phyloP scores from a whole-genome alignment of 208 protist genomes.

The Herpetomonas samuelpessoai region DNA sequence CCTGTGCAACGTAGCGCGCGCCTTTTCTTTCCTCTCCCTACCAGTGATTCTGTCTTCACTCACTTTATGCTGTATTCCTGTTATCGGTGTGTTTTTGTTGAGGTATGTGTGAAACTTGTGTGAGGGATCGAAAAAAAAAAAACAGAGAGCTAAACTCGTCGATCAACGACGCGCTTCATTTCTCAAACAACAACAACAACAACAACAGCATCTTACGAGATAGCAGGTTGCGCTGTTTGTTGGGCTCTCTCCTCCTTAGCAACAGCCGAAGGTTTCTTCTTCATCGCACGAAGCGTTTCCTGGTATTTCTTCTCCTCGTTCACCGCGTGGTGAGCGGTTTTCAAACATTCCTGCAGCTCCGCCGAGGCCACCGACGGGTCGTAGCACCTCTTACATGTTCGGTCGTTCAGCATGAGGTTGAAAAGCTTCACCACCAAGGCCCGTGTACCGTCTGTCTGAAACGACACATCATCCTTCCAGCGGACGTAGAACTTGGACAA shows the following conservation, averaged over 20 bases:
- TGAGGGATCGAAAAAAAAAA: too few species aligned
- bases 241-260: not conserved
- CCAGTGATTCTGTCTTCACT: too few species aligned
- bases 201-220: too few species aligned
- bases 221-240: too few species aligned
- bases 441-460: constrained; percentile 75
- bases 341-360: constrained; percentile 78
- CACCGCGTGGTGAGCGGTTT: constrained; percentile 57
- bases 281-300: constrained; percentile 1
- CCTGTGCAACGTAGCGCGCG: too few species aligned
- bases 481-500: constrained; percentile 84
- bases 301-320: constrained; percentile 36
- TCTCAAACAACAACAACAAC: too few species aligned
- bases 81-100: not conserved
- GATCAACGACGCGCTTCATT: not conserved
- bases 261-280: not conserved
- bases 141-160: not conserved
- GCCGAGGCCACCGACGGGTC: constrained; percentile 81
- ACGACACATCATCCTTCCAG: constrained; percentile 70
- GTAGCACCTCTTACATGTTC: constrained; percentile 75
- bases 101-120: not conserved
- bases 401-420: constrained; percentile 72
- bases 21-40: too few species aligned
- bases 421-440: constrained; percentile 57
- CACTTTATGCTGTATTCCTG: not conserved